phyloP scores from a whole-genome alignment of 1,139 yeast genomes.

The Candida sanyaensis region DNA sequence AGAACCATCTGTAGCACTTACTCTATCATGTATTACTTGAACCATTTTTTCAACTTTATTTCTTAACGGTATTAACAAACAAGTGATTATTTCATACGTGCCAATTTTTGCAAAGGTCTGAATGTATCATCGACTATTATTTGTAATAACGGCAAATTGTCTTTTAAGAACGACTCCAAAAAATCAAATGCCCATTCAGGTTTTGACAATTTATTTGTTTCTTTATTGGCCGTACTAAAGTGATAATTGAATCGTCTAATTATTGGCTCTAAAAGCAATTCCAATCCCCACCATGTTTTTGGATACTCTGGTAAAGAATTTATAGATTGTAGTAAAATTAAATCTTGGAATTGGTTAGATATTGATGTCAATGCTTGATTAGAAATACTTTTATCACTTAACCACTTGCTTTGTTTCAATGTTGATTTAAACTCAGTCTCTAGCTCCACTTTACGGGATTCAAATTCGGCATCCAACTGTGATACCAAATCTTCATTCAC shows the following conservation, averaged over 20 bases:
- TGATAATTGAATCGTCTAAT: constrained; percentile 70
- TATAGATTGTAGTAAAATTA: constrained; percentile 43
- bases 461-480: constrained; percentile 3
- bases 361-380: constrained; percentile 14
- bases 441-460: constrained; percentile 2
- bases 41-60: constrained; percentile 42
- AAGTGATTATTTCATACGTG: constrained; percentile 54
- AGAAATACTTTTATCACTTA: constrained; percentile 11
- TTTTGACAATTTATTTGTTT: constrained; percentile 69
- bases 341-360: constrained; percentile 15
- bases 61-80: constrained; percentile 53
- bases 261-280: constrained; percentile 56
- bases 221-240: constrained; percentile 56
- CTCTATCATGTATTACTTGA: constrained; percentile 28
- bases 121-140: constrained; percentile 32
- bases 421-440: constrained; percentile 7
- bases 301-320: constrained; percentile 37
- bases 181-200: constrained; percentile 81
- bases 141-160: constrained; percentile 40
- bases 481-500: background rate
- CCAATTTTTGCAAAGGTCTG: constrained; percentile 28
- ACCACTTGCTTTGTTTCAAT: constrained; percentile 20
- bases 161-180: constrained; percentile 50
- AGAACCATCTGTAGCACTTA: constrained; percentile 19
- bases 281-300: constrained; percentile 59